A percentile compares a stretch with the other conserved stretches of the same genome.
phyloP scores from a whole-genome alignment of 2,329 filamentous ascomycete species.

The Alternaria solani region DNA sequence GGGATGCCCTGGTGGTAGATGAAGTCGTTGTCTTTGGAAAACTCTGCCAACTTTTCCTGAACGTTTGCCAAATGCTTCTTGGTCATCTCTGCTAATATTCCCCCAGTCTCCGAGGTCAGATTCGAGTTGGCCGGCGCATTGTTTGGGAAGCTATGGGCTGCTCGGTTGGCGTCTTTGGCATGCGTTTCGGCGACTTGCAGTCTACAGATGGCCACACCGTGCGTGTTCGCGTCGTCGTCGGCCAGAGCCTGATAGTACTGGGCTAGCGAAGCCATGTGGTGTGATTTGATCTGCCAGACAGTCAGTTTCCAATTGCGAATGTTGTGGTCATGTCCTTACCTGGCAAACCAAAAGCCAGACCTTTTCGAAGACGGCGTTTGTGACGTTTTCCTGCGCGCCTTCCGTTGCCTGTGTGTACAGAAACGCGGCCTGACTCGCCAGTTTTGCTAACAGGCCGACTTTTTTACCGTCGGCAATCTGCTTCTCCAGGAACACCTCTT shows the following conservation, averaged over 20 bases:
- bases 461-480: slow-evolving; percentile 94
- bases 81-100: slow-evolving; percentile 77
- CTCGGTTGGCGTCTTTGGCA: slow-evolving; percentile 78
- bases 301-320: slow-evolving; percentile 13
- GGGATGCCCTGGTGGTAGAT: slow-evolving; percentile 96
- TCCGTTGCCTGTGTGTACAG: slow-evolving; percentile 88
- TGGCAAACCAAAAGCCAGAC: slow-evolving; percentile 87
- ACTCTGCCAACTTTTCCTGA: slow-evolving; percentile 78
- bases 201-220: slow-evolving; percentile 84
- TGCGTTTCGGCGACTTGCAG: slow-evolving; percentile 81
- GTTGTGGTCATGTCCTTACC: slow-evolving; percentile 57
- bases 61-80: slow-evolving; percentile 83
- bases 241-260: slow-evolving; percentile 94
- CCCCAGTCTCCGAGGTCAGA: slow-evolving; percentile 78
- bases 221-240: slow-evolving; percentile 86
- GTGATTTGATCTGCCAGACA: slow-evolving; percentile 71
- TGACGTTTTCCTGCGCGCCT: slow-evolving; percentile 90
- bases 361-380: slow-evolving; percentile 90
- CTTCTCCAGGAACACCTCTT: slow-evolving; percentile 97
- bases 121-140: slow-evolving; percentile 84
- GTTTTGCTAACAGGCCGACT: slow-evolving; percentile 86
- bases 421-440: slow-evolving; percentile 89
- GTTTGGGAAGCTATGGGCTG: slow-evolving; percentile 80
- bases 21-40: slow-evolving; percentile 94
- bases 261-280: slow-evolving; percentile 82